Evolutionary conservation across 2,329 filamentous ascomycete species (phyloP).

Genomic region (Chaetomiaceae sp.): DNA sequence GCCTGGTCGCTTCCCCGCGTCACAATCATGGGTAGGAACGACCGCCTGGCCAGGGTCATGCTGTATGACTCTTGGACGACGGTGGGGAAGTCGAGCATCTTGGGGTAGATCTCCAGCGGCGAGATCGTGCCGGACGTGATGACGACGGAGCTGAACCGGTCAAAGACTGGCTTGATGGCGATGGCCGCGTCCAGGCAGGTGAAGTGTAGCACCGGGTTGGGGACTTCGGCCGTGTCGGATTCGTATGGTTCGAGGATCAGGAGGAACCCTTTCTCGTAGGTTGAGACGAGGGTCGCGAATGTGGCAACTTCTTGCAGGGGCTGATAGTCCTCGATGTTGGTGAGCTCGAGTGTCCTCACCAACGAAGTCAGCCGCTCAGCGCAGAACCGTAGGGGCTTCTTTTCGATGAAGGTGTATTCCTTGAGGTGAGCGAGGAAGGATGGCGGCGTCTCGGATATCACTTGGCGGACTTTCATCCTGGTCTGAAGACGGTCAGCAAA

Average conservation of each 20-base stretch:
- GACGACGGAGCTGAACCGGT: constrained; percentile 95
- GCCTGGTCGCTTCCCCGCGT: constrained; percentile 93
- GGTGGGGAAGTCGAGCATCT: constrained; percentile 90
- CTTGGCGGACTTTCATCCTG: constrained; percentile 95
- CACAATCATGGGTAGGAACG: constrained; percentile 98
- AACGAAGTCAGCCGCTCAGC: constrained; percentile 91
- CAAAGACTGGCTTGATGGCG: constrained; percentile 95
- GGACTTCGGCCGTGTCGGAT: constrained; percentile 89
- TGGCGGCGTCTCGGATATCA: constrained; percentile 93
- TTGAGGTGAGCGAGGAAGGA: constrained; percentile 91
- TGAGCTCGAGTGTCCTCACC: constrained; percentile 89
- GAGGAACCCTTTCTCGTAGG: constrained; percentile 93
- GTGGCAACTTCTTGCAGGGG: constrained; percentile 95
- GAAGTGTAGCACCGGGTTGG: constrained; percentile 95
- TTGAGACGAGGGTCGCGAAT: constrained; percentile 92
- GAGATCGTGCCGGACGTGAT: constrained; percentile 98
- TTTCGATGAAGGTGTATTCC: constrained; percentile 95
- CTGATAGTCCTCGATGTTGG: constrained; percentile 97
- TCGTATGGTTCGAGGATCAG: constrained; percentile 97
- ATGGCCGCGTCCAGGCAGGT: constrained; percentile 96
- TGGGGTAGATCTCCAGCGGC: constrained; percentile 96
- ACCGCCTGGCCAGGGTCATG: constrained; percentile 89
- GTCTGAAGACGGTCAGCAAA: constrained; percentile 48
- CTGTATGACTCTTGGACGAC: constrained; percentile 95
- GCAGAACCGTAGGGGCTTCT: constrained; percentile 90